phyloP scores from a whole-genome alignment of 2,329 filamentous ascomycete genomes.

The Xylariaceae sp. region DNA sequence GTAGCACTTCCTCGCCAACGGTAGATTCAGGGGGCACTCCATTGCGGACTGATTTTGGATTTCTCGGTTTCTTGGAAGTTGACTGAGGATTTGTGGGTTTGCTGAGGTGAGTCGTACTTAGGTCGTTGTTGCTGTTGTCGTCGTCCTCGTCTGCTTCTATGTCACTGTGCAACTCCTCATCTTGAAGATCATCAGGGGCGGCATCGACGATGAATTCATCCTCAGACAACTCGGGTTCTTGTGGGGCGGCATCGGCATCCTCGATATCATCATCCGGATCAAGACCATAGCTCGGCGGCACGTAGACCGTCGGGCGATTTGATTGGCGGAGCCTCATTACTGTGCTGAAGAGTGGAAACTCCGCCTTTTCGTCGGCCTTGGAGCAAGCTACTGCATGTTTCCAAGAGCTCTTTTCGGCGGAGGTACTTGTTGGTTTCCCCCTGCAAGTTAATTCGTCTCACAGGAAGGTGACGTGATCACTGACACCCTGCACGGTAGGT shows the following conservation, averaged over 20 bases:
- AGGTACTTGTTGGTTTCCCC: no score
- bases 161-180: no score
- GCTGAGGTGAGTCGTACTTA: neutral
- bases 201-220: conserved; percentile 27
- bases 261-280: conserved; percentile 20
- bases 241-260: conserved; percentile 21
- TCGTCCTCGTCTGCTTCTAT: conserved; percentile 8
- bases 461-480: no score
- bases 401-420: no score
- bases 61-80: neutral
- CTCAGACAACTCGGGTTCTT: conserved; percentile 20
- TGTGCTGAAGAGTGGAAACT: conserved; percentile 7
- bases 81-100: neutral
- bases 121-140: conserved; percentile 6
- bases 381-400: no score
- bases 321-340: conserved; percentile 30
- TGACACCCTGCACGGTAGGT: no score
- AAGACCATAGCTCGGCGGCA: conserved; percentile 18
- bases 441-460: no score
- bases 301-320: conserved; percentile 25
- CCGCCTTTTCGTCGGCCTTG: conserved; percentile 6
- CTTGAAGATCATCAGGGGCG: conserved; percentile 8
- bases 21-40: neutral
- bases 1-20: conserved; percentile 20
- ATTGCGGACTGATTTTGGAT: no score